Percentiles rank a stretch among this genome's conserved stretches.
Evolutionary conservation across 164 flowering plant genomes (phyloP).

Genomic region (Magnolia sinica): DNA sequence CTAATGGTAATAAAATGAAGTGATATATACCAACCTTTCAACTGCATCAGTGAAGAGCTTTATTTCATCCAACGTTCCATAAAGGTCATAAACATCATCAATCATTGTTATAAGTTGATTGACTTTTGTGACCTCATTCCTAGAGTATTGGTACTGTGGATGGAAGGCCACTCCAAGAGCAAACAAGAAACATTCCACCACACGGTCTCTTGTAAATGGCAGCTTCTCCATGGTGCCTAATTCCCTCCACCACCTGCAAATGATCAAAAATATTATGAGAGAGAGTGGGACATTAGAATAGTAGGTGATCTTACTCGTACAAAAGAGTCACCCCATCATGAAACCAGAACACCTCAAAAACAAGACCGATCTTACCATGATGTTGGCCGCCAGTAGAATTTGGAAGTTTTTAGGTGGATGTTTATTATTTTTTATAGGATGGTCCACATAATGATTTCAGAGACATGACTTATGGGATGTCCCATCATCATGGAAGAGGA

Average conservation of each 20-base stretch:
- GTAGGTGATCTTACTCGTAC: too few relatives aligned
- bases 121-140: slow-evolving; percentile 36
- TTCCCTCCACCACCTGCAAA: background rate
- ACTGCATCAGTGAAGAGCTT: slow-evolving; percentile 38
- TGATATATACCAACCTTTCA: slow-evolving; percentile 17
- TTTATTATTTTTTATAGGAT: too few relatives aligned
- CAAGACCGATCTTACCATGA: too few relatives aligned
- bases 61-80: slow-evolving; percentile 39
- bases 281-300: too few relatives aligned
- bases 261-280: too few relatives aligned
- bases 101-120: slow-evolving; percentile 24
- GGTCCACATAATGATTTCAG: too few relatives aligned
- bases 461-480: too few relatives aligned
- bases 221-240: background rate
- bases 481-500: too few relatives aligned
- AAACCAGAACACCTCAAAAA: too few relatives aligned
- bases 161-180: slow-evolving; percentile 28
- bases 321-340: too few relatives aligned
- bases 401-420: too few relatives aligned
- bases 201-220: slow-evolving; percentile 27
- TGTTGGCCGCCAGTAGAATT: fast-evolving
- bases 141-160: slow-evolving; percentile 19
- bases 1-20: too few relatives aligned
- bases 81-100: slow-evolving; percentile 46
- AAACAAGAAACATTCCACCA: slow-evolving; percentile 42